Base-by-base conservation (phyloP, 495 filamentous ascomycete species). In the Penicillium fimorum region DNA sequence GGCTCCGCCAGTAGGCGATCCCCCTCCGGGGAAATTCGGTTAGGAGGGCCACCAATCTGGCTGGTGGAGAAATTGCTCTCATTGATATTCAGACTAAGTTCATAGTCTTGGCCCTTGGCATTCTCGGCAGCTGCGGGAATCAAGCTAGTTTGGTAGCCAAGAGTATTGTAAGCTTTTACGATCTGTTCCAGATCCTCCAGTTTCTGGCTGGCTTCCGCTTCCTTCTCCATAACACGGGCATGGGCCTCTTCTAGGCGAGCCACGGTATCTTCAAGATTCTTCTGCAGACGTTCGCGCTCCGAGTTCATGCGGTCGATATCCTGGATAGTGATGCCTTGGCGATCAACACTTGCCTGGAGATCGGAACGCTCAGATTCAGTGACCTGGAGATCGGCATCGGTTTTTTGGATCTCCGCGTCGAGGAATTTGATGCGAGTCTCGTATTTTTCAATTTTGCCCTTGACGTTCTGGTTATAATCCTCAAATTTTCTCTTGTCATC, bases 281-380 rank as follows among this genome's bases (percentile, higher is more conserved):
- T 93, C 49, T 94, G 88, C 32, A 97, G 81, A 12, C 95, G 87
- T 66, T 97, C 94, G 32, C 92, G 86, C 69, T 97, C 94, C 20
- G 87, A 85, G 59, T 90, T 96, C 93, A 99, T 96, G 64, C 92
- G 92, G 79, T 99, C 94, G 69, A 99, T 97, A 77, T 97, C 95
- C 69, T 90, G 87, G 65, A 95, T 92, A 45, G 90, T 94, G 61
- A 99, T 91, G 4, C 93, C 94, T 65, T 95, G 90, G 57, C 85
- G 85, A 66, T 97, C 92, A 38, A 99, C 89, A 15, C 87, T 85
- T 32, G 85, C 82, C 66, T 97, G 91, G 25, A 97, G 81, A 17
- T 81, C 78, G n/a, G 80, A 72, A 50, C 87, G 84, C 66, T 97
- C 93, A 10, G 87, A 82, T 55, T 97, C 92, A 7, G 86, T 85